These are phyloP conservation scores for Hirschioporus abietinus DNA, from an alignment of 768 basidiomycete genomes.

Conservation along the genomic window DNA sequence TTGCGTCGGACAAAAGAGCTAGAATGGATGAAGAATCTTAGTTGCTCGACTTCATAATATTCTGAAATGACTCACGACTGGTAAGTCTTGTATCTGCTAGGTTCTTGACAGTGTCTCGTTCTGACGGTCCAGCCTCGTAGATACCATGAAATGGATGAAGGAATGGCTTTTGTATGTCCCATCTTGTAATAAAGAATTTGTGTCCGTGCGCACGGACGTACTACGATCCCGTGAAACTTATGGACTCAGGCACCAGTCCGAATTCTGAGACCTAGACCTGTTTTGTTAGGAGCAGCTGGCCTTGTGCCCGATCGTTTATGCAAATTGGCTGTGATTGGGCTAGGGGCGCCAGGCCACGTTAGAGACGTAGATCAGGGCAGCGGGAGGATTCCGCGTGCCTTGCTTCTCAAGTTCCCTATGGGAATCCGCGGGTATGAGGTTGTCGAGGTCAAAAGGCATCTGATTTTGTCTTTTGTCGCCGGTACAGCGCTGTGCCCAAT, in stretches of 20 bases:
- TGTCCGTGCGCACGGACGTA: no score
- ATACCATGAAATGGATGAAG: no score
- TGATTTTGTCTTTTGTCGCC: not conserved
- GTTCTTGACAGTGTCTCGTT: not conserved
- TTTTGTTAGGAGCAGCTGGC: no score
- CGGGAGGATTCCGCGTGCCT: not conserved
- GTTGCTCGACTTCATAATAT: not conserved
- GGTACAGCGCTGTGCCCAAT: not conserved
- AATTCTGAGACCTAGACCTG: no score
- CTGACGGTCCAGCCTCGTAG: no score
- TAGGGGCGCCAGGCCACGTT: not conserved
- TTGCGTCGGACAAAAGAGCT: conserved; percentile 42
- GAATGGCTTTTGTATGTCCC: no score
- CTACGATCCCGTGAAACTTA: no score
- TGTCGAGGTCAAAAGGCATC: not conserved
- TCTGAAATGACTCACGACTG: not conserved
- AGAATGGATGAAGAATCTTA: not conserved
- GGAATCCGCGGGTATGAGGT: not conserved
- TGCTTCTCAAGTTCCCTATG: not conserved
- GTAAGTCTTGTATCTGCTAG: not conserved
- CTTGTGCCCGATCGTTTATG: no score
- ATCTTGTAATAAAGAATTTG: no score
- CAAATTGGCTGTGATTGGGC: not conserved
- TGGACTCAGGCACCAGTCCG: no score
- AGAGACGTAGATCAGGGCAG: not conserved